Evolutionary conservation across 805 yeast species (phyloP).

Genomic region (Metschnikowia chrysomelidarum): DNA sequence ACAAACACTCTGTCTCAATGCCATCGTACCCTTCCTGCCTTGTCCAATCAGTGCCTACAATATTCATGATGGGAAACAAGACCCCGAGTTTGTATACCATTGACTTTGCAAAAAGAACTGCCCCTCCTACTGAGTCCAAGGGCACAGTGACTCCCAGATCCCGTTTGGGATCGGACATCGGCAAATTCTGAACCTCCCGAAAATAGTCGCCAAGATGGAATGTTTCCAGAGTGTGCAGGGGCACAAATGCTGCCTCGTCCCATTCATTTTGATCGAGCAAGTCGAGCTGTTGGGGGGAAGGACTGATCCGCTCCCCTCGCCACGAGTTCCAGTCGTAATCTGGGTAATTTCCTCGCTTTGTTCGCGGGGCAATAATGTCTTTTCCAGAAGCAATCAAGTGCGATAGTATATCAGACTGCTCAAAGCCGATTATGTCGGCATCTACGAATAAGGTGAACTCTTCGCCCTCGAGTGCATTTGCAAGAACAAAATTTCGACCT

Average conservation of each 20-base stretch:
- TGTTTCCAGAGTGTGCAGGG: slow-evolving; percentile 27
- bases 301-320: slow-evolving; percentile 37
- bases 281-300: slow-evolving; percentile 17
- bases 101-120: slow-evolving; percentile 43
- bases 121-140: slow-evolving; percentile 52
- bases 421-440: slow-evolving; percentile 30
- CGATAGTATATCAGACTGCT: slow-evolving; percentile 22
- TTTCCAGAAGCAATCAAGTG: slow-evolving; percentile 26
- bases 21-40: slow-evolving; percentile 51
- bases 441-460: slow-evolving; percentile 35
- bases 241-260: slow-evolving; percentile 31
- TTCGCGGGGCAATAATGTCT: slow-evolving; percentile 38
- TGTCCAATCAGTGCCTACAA: slow-evolving; percentile 47
- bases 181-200: slow-evolving; percentile 9
- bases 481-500: slow-evolving; percentile 33
- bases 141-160: slow-evolving; percentile 17
- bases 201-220: slow-evolving; percentile 25
- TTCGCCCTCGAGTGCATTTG: slow-evolving; percentile 26
- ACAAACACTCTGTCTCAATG: slow-evolving; percentile 51
- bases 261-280: slow-evolving; percentile 17
- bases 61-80: slow-evolving; percentile 43
- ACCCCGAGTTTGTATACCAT: slow-evolving; percentile 44
- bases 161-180: slow-evolving; percentile 1
- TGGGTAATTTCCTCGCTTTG: slow-evolving; percentile 20
- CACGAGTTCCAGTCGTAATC: slow-evolving; percentile 42